Evolutionary conservation across 805 yeast species (phyloP), one percentile per base, ranked within the genome.

Genomic region (Yamadazyma olivae): DNA sequence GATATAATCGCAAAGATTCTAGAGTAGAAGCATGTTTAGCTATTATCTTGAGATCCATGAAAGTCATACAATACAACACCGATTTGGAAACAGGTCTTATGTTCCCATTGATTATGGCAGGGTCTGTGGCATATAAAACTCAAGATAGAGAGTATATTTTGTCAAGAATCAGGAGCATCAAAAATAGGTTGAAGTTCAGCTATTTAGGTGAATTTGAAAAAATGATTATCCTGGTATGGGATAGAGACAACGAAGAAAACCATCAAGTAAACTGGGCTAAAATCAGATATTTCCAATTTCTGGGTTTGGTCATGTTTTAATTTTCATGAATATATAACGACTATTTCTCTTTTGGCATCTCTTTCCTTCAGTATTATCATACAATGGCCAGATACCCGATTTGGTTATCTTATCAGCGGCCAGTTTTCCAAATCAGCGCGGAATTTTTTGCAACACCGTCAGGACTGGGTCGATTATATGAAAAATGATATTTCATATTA

Each of bases 261-360:
- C 48, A 52, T 33, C 15, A 31, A 7, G 58, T 56, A 13, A 56
- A 56, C 30, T 56, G 61, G 61, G 62, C 60, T 13, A 49, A 53
- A 10, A 51, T 56, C 5, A 30, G 60, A 30, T 55, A 42, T 35
- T 54, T 43, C 35, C 50, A 53, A 33, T 56, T 44, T 32, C 57
- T 55, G 8, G 62, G 62, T 12, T 32, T 56, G 27, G 62, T 56
- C 8, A 53, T 55, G 58, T 55, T 57, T 39, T 56, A 41, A 45
- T n/a, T n/a, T n/a, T n/a, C n/a, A n/a, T n/a, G n/a, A n/a, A n/a
- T n/a, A n/a, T n/a, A n/a, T n/a, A n/a, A n/a, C n/a, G n/a, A n/a
- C 14, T 24, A 6, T 24, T 24, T n/a, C n/a, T n/a, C n/a, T n/a
- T n/a, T n/a, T n/a, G n/a, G n/a, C n/a, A n/a, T n/a, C n/a, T n/a